A percentile compares a stretch with the other conserved stretches of the same genome.
These are phyloP conservation scores for Talaromyces sp. DNA, from an alignment of 2,329 filamentous ascomycete genomes.

Conservation along the genomic window DNA sequence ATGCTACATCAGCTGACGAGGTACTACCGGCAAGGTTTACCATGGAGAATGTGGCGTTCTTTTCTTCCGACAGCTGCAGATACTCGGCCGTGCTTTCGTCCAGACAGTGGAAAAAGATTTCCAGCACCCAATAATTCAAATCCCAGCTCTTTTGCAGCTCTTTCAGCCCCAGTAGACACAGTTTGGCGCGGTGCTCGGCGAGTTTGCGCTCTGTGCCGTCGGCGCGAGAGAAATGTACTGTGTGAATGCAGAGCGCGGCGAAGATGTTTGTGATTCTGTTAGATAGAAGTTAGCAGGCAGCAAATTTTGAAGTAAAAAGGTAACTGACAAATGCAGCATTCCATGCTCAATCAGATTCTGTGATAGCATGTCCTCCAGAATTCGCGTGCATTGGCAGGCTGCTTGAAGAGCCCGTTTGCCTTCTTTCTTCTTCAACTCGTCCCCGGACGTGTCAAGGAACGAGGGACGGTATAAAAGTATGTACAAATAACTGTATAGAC, in stretches of 20 bases:
- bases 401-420: constrained; percentile 42
- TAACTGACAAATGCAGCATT: constrained; percentile 38
- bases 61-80: constrained; percentile 23
- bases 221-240: constrained; percentile 37
- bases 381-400: constrained; percentile 42
- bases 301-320: background rate
- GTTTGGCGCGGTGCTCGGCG: constrained; percentile 45
- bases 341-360: constrained; percentile 40
- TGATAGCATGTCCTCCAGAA: constrained; percentile 46
- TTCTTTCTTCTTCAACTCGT: constrained; percentile 24
- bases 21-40: background rate
- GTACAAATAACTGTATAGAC: constrained; percentile 34
- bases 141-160: constrained; percentile 49
- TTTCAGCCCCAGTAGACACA: constrained; percentile 44
- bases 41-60: background rate
- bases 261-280: constrained; percentile 42
- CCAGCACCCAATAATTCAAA: constrained; percentile 45
- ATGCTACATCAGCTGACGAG: background rate
- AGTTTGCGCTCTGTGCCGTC: constrained; percentile 37
- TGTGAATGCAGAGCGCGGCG: constrained; percentile 46
- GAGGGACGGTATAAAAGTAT: constrained; percentile 42
- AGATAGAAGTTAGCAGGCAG: background rate
- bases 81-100: constrained; percentile 42
- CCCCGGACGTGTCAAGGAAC: constrained; percentile 30
- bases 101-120: constrained; percentile 46